Evolutionary conservation across 2,329 filamentous ascomycete genomes (phyloP), one percentile per base, ranked within the genome.

Genomic region (Diaporthe citrichinensis): DNA sequence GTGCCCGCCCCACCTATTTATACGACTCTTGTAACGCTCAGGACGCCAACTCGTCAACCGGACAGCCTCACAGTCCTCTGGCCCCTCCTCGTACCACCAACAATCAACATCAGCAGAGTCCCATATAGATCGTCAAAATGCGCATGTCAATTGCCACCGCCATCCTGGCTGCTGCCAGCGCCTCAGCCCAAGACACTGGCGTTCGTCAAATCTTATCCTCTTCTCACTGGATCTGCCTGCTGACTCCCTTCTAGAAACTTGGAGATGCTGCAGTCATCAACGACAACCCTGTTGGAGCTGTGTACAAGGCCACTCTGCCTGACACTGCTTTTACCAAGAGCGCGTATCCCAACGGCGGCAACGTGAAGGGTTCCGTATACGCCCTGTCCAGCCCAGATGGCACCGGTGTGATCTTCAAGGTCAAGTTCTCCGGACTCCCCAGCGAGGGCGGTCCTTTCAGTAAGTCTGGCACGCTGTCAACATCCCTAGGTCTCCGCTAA

Each of bases 401-500:
- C 39, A 62, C 74, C 14, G 83, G 83, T n/a, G 81, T 84, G 25
- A 71, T 77, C 28, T 83, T 84, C 78, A 79, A 75, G 49, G 72
- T 84, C 69, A 77, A 76, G 44, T 81, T 84, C 74, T 80, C 79
- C 39, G 80, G 81, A 69, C 79, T 84, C 34, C 83, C 83, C 69
- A 79, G 78, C 77, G 77, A 76, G 15, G 82, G 79, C 34, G 83
- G 81, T 15, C 81, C 83, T 9, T 82, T 84, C 75, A 75, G 83
- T 84, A 79, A 76, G 82, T 17, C 36, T 49, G 84, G 84, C 55
- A 51, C 58, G 61, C 9, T 44, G 25, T 10, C 58, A 46, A 36
- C 28, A 41, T 34, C 69, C 71, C 28, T 41, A 14, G 69, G 41
- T 67, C 79, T 74, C 76, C 74, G 58, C 73, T 79, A 75, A 80